A percentile compares a stretch with the other conserved stretches of the same genome.
Evolutionary conservation across 352 stramenopile genomes (phyloP).

Genomic region (Thalassiosira exigua): DNA sequence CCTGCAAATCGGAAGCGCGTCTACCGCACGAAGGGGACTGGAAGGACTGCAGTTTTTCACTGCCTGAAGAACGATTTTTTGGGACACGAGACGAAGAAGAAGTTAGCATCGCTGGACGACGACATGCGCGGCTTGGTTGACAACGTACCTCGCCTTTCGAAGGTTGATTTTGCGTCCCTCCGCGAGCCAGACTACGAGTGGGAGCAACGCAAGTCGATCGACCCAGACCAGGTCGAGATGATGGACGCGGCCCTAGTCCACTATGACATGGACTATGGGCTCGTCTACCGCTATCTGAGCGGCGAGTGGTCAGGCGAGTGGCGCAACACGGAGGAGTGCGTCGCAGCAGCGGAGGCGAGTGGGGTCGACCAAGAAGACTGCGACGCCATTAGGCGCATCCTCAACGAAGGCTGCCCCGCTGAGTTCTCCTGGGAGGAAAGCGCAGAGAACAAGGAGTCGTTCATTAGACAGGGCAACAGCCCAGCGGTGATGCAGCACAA

Average conservation of each 20-base stretch:
- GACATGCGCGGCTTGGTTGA: not conserved
- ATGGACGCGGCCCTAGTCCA: constrained; percentile 7
- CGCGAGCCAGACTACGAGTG: constrained; percentile 3
- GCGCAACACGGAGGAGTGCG: not conserved
- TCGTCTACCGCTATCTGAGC: not conserved
- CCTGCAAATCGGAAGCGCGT: too few species aligned
- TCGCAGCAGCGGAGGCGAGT: not conserved
- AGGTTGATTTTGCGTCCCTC: constrained; percentile 15
- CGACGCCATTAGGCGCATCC: constrained; percentile 19
- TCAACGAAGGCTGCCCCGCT: constrained; percentile 11
- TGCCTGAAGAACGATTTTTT: too few species aligned
- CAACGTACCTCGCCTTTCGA: not conserved
- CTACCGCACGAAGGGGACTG: too few species aligned
- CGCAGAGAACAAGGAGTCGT: not conserved
- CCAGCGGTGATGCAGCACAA: constrained; percentile 6
- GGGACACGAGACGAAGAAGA: too few species aligned
- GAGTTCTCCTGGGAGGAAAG: not conserved
- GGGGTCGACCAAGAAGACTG: constrained; percentile 15
- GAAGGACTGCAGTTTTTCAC: too few species aligned
- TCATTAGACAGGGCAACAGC: constrained; percentile 27
- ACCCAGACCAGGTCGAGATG: constrained; percentile 12
- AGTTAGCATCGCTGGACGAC: not conserved
- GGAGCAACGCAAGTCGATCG: constrained; percentile 8
- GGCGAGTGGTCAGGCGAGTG: constrained; percentile 21
- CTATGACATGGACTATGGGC: constrained; percentile 5